These are phyloP conservation scores for Bathelium albidoporum DNA, from an alignment of 495 filamentous ascomycete genomes.

Conservation along the genomic window DNA sequence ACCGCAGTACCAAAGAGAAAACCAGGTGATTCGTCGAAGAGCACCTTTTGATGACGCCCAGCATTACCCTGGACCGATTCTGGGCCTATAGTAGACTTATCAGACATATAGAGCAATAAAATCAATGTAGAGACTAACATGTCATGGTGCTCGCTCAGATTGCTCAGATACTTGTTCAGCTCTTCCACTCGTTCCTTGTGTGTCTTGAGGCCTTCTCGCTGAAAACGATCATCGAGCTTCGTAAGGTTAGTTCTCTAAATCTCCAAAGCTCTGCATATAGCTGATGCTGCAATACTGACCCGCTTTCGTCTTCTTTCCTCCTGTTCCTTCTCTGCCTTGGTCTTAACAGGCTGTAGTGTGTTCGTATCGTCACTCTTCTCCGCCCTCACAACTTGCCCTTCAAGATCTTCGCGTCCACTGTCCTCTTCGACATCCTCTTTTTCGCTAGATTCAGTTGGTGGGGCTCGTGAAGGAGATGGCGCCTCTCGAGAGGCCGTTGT, in stretches of 20 bases:
- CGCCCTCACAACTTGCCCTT: conserved; percentile 20
- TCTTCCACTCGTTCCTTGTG: conserved; percentile 96
- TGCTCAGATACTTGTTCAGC: conserved; percentile 83
- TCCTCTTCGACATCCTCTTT: conserved; percentile 22
- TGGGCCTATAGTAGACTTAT: conserved; percentile 13
- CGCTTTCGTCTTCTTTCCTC: conserved; percentile 71
- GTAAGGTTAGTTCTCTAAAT: conserved; percentile 17
- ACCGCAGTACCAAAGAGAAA: background rate
- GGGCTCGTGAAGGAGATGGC: conserved; percentile 7
- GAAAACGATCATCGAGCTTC: conserved; percentile 60
- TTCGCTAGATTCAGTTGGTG: conserved; percentile 20
- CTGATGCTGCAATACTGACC: conserved; percentile 43
- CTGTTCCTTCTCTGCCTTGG: conserved; percentile 71
- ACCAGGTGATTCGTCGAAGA: background rate
- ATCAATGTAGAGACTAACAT: conserved; percentile 49
- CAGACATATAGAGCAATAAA: background rate
- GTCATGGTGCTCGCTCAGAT: conserved; percentile 92
- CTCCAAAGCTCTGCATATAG: background rate
- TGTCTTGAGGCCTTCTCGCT: conserved; percentile 79
- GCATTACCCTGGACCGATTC: conserved; percentile 26
- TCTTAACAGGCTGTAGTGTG: conserved; percentile 45
- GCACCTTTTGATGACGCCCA: background rate
- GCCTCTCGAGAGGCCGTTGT: conserved; percentile 24
- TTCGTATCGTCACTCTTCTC: conserved; percentile 18
- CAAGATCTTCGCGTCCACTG: conserved; percentile 13